These are phyloP conservation scores for Pleurotus giganteus DNA, from an alignment of 768 basidiomycete species.

Conservation along the genomic window DNA sequence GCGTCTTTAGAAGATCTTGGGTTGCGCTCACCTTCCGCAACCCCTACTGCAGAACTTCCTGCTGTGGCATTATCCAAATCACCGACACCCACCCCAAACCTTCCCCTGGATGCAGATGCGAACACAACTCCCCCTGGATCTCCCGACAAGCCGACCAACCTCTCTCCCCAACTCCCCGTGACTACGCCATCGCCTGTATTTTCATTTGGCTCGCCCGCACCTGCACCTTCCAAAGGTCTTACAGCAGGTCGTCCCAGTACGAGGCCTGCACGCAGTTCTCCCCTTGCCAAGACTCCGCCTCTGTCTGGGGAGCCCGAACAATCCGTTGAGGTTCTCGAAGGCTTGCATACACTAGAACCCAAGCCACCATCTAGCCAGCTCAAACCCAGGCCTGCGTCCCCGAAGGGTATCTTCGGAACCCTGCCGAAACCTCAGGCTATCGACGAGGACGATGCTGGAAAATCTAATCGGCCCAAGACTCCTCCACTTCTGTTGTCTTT, in stretches of 20 bases:
- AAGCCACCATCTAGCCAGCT: slow-evolving; percentile 14
- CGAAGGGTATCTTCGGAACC: slow-evolving; percentile 35
- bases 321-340: slow-evolving; percentile 31
- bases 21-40: slow-evolving; percentile 54
- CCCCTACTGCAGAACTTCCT: slow-evolving; percentile 54
- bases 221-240: slow-evolving; percentile 43
- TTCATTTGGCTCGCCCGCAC: slow-evolving; percentile 24
- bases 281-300: slow-evolving; percentile 54
- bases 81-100: slow-evolving; percentile 18
- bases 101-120: slow-evolving; percentile 34
- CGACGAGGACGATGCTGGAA: slow-evolving; percentile 21
- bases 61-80: slow-evolving; percentile 21
- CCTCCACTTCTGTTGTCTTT: slow-evolving; percentile 43
- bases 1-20: slow-evolving; percentile 13
- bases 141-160: slow-evolving; percentile 44
- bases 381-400: slow-evolving; percentile 37
- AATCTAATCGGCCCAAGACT: slow-evolving; percentile 42
- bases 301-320: slow-evolving; percentile 41
- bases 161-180: slow-evolving; percentile 33
- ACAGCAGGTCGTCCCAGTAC: slow-evolving; percentile 59
- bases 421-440: slow-evolving; percentile 22
- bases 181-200: slow-evolving; percentile 28
- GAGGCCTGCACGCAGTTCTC: slow-evolving; percentile 74
- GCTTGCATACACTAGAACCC: slow-evolving; percentile 13
- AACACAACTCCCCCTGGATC: slow-evolving; percentile 68